Evolutionary conservation across 768 basidiomycete species (phyloP).

Genomic region (Psilocybe cubensis): DNA sequence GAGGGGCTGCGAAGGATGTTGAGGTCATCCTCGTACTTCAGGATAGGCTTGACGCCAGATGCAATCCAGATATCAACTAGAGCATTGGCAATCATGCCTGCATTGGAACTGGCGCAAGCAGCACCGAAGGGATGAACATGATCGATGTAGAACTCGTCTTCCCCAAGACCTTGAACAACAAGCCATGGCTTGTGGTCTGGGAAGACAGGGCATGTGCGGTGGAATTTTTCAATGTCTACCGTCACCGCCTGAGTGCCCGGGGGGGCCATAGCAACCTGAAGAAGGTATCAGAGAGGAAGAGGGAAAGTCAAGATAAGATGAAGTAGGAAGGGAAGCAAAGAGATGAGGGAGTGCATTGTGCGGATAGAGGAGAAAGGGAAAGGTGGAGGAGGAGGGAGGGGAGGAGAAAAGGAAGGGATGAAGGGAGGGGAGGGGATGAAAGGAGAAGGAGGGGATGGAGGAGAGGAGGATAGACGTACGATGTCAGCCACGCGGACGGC

Average conservation of each 20-base stretch:
- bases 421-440: not conserved
- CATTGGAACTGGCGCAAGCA: slow-evolving; percentile 29
- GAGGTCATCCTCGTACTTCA: slow-evolving; percentile 29
- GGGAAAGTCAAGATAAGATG: not conserved
- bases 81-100: slow-evolving; percentile 33
- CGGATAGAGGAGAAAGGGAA: no score
- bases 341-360: not conserved
- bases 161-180: slow-evolving; percentile 22
- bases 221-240: slow-evolving; percentile 35
- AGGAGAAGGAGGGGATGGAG: not conserved
- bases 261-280: slow-evolving; percentile 31
- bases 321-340: not conserved
- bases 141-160: slow-evolving; percentile 31
- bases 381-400: no score
- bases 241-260: slow-evolving; percentile 33
- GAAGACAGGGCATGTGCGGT: slow-evolving; percentile 32
- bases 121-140: slow-evolving; percentile 34
- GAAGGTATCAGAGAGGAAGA: not conserved
- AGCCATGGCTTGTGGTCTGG: slow-evolving; percentile 36
- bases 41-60: slow-evolving; percentile 17
- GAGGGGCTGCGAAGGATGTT: slow-evolving; percentile 24
- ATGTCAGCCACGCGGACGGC: slow-evolving; percentile 26
- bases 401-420: not conserved
- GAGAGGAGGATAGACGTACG: slow-evolving; percentile 19
- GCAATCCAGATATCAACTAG: slow-evolving; percentile 29